phyloP scores from a whole-genome alignment of 768 basidiomycete species.

The Tephrocybe rancida region DNA sequence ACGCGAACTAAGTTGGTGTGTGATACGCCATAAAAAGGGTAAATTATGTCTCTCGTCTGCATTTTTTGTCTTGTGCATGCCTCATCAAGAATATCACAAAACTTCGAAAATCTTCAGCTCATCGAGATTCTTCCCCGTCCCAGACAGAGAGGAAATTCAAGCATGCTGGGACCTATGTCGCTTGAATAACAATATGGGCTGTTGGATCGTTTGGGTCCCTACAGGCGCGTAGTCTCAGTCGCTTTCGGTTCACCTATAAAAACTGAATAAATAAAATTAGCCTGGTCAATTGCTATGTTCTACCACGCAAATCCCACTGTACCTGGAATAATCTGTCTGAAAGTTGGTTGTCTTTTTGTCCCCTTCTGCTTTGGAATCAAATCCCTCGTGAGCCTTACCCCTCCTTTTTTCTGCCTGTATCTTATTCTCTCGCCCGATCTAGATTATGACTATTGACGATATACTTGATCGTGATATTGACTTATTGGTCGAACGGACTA shows the following conservation, averaged over 20 bases:
- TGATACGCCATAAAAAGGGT: too few relatives aligned
- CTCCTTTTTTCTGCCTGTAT: not conserved
- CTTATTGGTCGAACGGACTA: conserved; percentile 28
- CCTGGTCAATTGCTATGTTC: conserved; percentile 33
- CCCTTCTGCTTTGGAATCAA: conserved; percentile 32
- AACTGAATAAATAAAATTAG: conserved; percentile 9
- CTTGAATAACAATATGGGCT: conserved; percentile 33
- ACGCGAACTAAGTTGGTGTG: too few relatives aligned
- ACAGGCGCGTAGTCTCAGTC: conserved; percentile 20
- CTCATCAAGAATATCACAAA: not conserved
- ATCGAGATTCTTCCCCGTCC: not conserved
- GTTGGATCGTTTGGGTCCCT: conserved; percentile 31
- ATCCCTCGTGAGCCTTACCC: conserved; percentile 21
- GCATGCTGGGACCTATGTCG: conserved; percentile 36
- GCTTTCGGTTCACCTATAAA: not conserved
- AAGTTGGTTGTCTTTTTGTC: conserved; percentile 23
- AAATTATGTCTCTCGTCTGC: too few relatives aligned
- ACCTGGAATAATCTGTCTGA: conserved; percentile 17
- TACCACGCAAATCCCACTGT: conserved; percentile 26
- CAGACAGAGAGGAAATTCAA: conserved; percentile 19
- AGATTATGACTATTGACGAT: conserved; percentile 37
- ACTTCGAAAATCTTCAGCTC: not conserved
- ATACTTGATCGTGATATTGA: conserved; percentile 31
- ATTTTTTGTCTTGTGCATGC: too few relatives aligned
- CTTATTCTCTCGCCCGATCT: not conserved